These are phyloP conservation scores for Penicillium argentinense DNA, from an alignment of 495 filamentous ascomycete genomes.

Conservation along the genomic window DNA sequence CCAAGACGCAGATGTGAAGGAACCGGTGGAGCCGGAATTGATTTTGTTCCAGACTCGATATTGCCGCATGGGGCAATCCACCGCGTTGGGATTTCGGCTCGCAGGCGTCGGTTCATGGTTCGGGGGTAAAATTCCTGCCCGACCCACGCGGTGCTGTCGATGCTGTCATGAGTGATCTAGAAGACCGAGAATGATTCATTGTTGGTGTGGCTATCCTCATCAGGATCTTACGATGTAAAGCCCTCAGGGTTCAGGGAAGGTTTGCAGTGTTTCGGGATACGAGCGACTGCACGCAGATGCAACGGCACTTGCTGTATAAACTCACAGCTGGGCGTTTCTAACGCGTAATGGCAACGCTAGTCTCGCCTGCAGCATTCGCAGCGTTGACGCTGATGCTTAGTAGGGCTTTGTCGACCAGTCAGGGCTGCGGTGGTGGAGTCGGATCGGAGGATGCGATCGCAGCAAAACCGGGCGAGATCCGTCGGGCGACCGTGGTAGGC, in stretches of 20 bases:
- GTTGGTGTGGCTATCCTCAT: too few relatives aligned
- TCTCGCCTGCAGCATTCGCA: not conserved
- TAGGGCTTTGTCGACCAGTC: not conserved
- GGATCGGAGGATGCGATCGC: slow-evolving; percentile 6
- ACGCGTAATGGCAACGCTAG: slow-evolving; percentile 1
- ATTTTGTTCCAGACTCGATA: slow-evolving; percentile 3
- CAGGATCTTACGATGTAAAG: too few relatives aligned
- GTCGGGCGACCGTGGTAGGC: slow-evolving; percentile 4
- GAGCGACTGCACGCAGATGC: too few relatives aligned
- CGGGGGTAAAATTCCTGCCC: too few relatives aligned
- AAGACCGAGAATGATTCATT: too few relatives aligned
- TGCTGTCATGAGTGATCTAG: too few relatives aligned
- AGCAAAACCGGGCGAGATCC: slow-evolving; percentile 4
- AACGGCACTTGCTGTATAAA: too few relatives aligned
- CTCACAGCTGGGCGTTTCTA: slow-evolving; percentile 2
- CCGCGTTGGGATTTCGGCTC: not conserved
- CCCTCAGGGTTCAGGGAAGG: too few relatives aligned
- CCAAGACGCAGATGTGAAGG: not conserved
- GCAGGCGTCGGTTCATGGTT: not conserved
- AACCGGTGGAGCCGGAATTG: slow-evolving; percentile 4
- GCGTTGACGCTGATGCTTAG: not conserved
- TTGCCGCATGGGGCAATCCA: not conserved
- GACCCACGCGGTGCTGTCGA: too few relatives aligned
- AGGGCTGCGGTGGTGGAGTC: not conserved
- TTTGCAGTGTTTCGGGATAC: too few relatives aligned